Conservation (phyloP, 164 flowering plant species). For the Aristolochia californica region DNA sequence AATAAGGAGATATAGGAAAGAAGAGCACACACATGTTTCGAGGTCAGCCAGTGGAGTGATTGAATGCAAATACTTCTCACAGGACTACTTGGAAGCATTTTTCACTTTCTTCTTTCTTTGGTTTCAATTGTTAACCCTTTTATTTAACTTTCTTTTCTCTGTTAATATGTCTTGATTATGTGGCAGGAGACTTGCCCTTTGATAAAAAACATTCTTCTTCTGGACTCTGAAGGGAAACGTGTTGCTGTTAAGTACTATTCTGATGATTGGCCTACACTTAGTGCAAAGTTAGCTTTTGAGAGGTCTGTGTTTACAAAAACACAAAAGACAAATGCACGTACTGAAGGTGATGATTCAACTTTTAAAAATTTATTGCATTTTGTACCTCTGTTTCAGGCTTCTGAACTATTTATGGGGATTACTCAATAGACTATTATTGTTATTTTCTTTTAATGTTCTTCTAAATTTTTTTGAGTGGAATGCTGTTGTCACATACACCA, state of each 20-base stretch:
- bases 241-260: constrained; percentile 53
- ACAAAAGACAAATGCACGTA: constrained; percentile 43
- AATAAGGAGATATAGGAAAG: no score
- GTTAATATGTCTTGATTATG: not conserved
- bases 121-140: not conserved
- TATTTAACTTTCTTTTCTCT: not conserved
- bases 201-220: constrained; percentile 47
- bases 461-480: no score
- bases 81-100: no score
- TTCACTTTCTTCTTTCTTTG: no score
- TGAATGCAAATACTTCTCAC: no score
- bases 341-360: constrained; percentile 33
- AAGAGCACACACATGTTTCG: no score
- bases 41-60: no score
- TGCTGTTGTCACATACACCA: no score
- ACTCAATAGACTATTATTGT: no score
- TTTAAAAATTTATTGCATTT: not conserved
- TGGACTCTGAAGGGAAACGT: constrained; percentile 61
- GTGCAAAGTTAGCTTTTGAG: constrained; percentile 42
- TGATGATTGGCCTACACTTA: constrained; percentile 49
- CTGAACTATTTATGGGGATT: no score
- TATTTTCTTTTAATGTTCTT: no score
- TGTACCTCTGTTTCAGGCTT: no score
- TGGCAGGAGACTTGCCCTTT: constrained; percentile 39
- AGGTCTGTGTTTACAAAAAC: constrained; percentile 38